Percentiles rank a stretch among this genome's conserved stretches.
Conservation (phyloP, 1,139 yeast species). For the Yamadazyma sp. region DNA sequence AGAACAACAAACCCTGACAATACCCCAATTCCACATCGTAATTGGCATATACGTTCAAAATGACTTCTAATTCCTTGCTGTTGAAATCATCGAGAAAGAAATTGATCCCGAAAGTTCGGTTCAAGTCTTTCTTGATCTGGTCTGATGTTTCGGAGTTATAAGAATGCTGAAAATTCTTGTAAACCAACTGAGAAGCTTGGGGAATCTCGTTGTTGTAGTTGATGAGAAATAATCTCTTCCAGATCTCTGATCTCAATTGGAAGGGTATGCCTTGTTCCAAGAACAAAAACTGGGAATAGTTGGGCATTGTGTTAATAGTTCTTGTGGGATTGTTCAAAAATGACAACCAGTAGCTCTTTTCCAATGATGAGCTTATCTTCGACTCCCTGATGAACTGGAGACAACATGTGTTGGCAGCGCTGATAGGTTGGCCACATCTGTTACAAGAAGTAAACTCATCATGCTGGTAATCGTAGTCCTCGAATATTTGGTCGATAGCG, state of each 20-base stretch:
- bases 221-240: constrained; percentile 38
- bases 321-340: constrained; percentile 46
- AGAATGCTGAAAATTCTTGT: constrained; percentile 45
- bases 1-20: constrained; percentile 68
- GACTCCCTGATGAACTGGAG: constrained; percentile 13
- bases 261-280: constrained; percentile 43
- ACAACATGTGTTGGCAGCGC: constrained; percentile 10
- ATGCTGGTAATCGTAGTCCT: constrained; percentile 24
- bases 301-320: constrained; percentile 48
- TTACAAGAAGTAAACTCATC: constrained; percentile 41
- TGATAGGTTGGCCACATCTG: constrained; percentile 18
- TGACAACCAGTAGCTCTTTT: constrained; percentile 45
- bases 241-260: constrained; percentile 35
- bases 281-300: constrained; percentile 43
- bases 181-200: constrained; percentile 34
- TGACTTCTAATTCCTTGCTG: constrained; percentile 49
- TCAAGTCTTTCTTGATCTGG: constrained; percentile 62
- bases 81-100: constrained; percentile 51
- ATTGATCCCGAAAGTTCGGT: constrained; percentile 55
- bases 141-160: constrained; percentile 42
- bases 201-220: constrained; percentile 32
- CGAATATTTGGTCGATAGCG: constrained; percentile 14
- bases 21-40: constrained; percentile 71
- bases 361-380: constrained; percentile 27
- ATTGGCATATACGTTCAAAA: constrained; percentile 65